A percentile compares a stretch with the other conserved stretches of the same genome.
Evolutionary conservation across 768 basidiomycete genomes (phyloP).

Genomic region (Lanmaoa rubissima): DNA sequence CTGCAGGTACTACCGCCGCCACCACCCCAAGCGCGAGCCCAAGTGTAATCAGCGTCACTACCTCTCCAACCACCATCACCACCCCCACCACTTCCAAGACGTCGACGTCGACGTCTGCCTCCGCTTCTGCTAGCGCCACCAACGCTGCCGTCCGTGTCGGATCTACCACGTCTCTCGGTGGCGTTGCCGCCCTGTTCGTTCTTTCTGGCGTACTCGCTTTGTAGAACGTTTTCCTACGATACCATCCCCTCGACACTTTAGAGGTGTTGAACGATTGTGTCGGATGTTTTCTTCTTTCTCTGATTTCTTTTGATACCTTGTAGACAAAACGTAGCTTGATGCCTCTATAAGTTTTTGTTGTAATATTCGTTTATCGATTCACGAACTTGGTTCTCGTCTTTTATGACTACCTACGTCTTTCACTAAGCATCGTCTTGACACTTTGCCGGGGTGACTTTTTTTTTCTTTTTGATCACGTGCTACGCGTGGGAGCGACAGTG

Average conservation of each 20-base stretch:
- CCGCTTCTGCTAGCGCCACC: slow-evolving; percentile 17
- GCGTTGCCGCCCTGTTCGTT: slow-evolving; percentile 18
- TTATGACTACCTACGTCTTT: neutral
- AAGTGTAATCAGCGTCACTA: slow-evolving; percentile 24
- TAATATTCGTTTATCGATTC: slow-evolving; percentile 15
- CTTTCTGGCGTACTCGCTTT: slow-evolving; percentile 24
- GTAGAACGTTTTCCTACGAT: slow-evolving; percentile 9
- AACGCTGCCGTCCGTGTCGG: slow-evolving; percentile 24
- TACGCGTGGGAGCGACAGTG: slow-evolving; percentile 4
- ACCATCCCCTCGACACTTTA: neutral
- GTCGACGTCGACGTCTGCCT: slow-evolving; percentile 6
- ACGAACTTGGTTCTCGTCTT: neutral
- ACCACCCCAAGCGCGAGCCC: slow-evolving; percentile 37
- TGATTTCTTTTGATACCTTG: neutral
- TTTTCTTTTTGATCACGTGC: neutral
- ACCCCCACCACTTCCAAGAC: slow-evolving; percentile 34
- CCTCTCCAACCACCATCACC: slow-evolving; percentile 26
- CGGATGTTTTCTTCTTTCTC: neutral
- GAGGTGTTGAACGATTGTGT: slow-evolving; percentile 11
- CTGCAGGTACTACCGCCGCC: slow-evolving; percentile 8
- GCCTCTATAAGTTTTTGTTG: slow-evolving; percentile 15
- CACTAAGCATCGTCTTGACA: neutral
- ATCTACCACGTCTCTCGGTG: slow-evolving; percentile 20
- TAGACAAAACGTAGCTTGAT: slow-evolving; percentile 9
- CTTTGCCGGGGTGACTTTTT: neutral